These are phyloP conservation scores for Spatholobus suberectus DNA, from an alignment of 306 rosid species.

Conservation along the genomic window DNA sequence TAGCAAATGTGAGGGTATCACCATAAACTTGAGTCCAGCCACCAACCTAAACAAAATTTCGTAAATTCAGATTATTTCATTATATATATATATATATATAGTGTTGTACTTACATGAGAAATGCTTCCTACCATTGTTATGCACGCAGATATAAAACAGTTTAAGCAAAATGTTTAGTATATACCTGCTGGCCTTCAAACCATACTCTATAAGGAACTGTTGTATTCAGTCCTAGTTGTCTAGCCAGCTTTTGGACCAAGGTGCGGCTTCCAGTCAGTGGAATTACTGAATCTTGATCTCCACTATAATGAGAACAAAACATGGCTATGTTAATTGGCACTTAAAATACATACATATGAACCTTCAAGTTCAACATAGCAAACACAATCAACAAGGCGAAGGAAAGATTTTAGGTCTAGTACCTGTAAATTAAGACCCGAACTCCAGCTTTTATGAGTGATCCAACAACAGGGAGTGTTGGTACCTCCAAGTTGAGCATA, in stretches of 20 bases:
- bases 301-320: slow-evolving; percentile 53
- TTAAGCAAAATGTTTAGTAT: neutral
- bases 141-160: neutral
- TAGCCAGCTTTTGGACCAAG: slow-evolving; percentile 74
- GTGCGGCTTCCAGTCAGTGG: slow-evolving; percentile 88
- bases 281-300: slow-evolving; percentile 94
- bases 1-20: slow-evolving; percentile 77
- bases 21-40: slow-evolving; percentile 97
- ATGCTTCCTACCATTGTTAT: neutral
- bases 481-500: slow-evolving; percentile 74
- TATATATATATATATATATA: neutral
- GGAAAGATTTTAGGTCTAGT: neutral
- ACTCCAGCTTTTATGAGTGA: slow-evolving; percentile 75
- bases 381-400: neutral
- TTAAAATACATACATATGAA: neutral
- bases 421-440: slow-evolving; percentile 86
- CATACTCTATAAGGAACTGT: slow-evolving; percentile 86
- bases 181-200: slow-evolving; percentile 89
- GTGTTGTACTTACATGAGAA: neutral
- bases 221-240: slow-evolving; percentile 64
- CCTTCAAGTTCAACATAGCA: neutral
- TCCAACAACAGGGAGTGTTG: slow-evolving; percentile 74
- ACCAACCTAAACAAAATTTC: slow-evolving; percentile 66
- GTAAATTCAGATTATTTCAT: slow-evolving; percentile 20
- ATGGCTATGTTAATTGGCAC: neutral